Conservation (phyloP, 176 grass and related monocot genomes). For the Alloteropsis semialata region DNA sequence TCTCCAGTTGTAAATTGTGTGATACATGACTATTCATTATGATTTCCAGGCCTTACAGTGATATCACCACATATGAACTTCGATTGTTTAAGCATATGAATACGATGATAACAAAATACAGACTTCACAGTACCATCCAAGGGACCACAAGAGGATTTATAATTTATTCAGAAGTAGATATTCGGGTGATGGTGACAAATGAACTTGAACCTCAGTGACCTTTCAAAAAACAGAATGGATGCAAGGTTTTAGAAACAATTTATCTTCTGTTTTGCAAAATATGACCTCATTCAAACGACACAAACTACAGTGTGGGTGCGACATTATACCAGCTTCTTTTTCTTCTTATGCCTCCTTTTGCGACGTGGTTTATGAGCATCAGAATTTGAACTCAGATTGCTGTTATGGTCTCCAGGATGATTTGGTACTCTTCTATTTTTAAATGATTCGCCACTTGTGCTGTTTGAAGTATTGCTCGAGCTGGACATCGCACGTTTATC, state of each 20-base stretch:
- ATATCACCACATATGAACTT: neutral
- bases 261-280: neutral
- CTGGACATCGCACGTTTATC: conserved; percentile 57
- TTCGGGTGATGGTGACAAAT: neutral
- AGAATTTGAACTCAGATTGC: conserved; percentile 92
- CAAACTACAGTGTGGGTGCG: neutral
- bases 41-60: neutral
- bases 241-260: neutral
- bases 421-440: conserved; percentile 56
- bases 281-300: neutral
- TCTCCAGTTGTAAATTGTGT: conserved; percentile 8
- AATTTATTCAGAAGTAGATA: neutral
- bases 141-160: neutral
- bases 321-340: conserved; percentile 83
- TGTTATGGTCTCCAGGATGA: conserved; percentile 42
- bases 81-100: neutral
- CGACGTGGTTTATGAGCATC: conserved; percentile 84
- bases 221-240: neutral
- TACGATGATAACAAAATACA: neutral
- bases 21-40: neutral
- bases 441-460: conserved; percentile 45
- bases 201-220: neutral
- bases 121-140: neutral
- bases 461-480: conserved; percentile 74
- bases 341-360: conserved; percentile 91